Conservation (phyloP, 2,329 filamentous ascomycete genomes). For the Calonectria leucothoes region DNA sequence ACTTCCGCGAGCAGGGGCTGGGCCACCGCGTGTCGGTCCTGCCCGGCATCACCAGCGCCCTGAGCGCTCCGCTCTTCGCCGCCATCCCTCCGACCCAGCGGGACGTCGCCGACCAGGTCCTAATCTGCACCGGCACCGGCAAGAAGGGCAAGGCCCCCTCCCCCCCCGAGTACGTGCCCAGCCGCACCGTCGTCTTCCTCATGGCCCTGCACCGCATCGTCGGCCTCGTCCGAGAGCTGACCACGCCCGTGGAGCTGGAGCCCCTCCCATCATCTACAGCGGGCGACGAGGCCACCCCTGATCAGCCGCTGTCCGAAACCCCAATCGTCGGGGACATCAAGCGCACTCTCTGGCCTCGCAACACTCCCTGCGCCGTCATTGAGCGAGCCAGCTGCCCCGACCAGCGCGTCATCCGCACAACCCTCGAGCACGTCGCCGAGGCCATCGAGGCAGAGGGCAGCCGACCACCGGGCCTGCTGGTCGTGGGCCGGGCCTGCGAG, state of each 20-base stretch:
- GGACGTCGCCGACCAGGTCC: slow-evolving; percentile 89
- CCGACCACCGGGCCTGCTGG: slow-evolving; percentile 86
- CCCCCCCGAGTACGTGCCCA: slow-evolving; percentile 82
- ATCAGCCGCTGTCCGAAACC: slow-evolving; percentile 22
- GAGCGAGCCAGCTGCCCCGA: slow-evolving; percentile 95
- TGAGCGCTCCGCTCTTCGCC: slow-evolving; percentile 90
- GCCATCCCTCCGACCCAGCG: slow-evolving; percentile 90
- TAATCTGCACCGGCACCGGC: slow-evolving; percentile 97
- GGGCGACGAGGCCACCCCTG: slow-evolving; percentile 34
- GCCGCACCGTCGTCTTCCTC: slow-evolving; percentile 89
- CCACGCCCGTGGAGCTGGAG: slow-evolving; percentile 53
- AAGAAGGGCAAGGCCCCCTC: slow-evolving; percentile 85
- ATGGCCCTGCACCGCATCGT: slow-evolving; percentile 92
- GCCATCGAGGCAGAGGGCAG: slow-evolving; percentile 92
- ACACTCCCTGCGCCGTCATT: slow-evolving; percentile 91
- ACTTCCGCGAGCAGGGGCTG: slow-evolving; percentile 80
- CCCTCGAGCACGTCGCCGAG: slow-evolving; percentile 79
- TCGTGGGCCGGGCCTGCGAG: slow-evolving; percentile 86
- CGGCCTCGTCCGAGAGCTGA: slow-evolving; percentile 79
- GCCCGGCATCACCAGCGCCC: slow-evolving; percentile 89
- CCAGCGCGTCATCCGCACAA: slow-evolving; percentile 91
- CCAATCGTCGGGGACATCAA: slow-evolving; percentile 24
- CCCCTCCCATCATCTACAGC: slow-evolving; percentile 30
- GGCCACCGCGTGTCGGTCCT: slow-evolving; percentile 75
- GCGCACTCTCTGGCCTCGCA: slow-evolving; percentile 72